Conservation (phyloP, 169 alveolate species). For the Fabrea salina region DNA sequence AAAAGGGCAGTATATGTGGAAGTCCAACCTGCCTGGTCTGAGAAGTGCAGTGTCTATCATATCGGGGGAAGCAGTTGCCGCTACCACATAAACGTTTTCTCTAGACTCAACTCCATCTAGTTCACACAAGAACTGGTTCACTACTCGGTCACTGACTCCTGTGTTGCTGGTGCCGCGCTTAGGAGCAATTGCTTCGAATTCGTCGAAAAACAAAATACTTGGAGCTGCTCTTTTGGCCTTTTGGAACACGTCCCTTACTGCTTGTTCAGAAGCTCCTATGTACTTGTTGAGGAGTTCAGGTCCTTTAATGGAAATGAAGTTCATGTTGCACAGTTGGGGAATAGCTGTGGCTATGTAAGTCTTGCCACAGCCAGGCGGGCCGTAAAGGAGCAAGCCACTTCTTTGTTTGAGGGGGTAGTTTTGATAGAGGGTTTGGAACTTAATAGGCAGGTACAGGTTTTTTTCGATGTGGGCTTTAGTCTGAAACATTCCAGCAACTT, state of each 20-base stretch:
- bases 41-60: conserved; percentile 74
- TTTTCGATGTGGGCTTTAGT: conserved; percentile 51
- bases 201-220: conserved; percentile 78
- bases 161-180: conserved; percentile 73
- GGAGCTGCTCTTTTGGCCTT: conserved; percentile 70
- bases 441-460: conserved; percentile 75
- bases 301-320: conserved; percentile 86
- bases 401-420: conserved; percentile 77
- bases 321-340: conserved; percentile 88
- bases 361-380: conserved; percentile 96
- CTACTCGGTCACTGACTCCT: conserved; percentile 81
- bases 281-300: conserved; percentile 80
- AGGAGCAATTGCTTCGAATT: conserved; percentile 80
- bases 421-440: conserved; percentile 72
- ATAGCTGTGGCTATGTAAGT: conserved; percentile 90
- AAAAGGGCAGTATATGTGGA: conserved; percentile 21
- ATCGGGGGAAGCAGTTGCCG: conserved; percentile 80
- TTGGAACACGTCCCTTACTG: conserved; percentile 73
- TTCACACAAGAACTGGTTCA: conserved; percentile 77
- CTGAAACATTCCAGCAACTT: conserved; percentile 17
- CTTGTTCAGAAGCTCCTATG: conserved; percentile 77
- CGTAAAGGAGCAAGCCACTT: conserved; percentile 87
- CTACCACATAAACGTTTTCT: conserved; percentile 65
- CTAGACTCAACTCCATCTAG: conserved; percentile 82
- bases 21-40: conserved; percentile 70